Conservation (phyloP, 805 yeast genomes). For the Ogataea ganodermae region DNA sequence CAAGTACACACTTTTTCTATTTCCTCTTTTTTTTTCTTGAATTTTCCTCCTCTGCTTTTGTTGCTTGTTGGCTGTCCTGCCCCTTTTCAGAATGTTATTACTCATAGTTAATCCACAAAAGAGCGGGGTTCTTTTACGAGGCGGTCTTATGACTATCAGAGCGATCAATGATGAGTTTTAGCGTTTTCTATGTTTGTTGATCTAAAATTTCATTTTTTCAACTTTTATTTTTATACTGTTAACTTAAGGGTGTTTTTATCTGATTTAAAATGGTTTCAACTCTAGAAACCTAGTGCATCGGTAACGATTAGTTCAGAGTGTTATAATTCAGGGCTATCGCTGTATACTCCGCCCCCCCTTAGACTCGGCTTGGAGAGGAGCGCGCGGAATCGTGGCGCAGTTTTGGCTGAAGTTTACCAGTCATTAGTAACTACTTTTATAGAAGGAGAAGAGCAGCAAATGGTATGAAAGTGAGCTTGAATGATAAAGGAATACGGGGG, state of each 20-base stretch:
- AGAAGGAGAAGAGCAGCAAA: too few species aligned
- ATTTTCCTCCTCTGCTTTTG: slow-evolving; percentile 1
- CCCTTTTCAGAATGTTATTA: slow-evolving; percentile 5
- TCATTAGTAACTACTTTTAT: too few species aligned
- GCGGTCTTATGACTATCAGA: slow-evolving; percentile 4
- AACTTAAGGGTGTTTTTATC: slow-evolving; percentile 19
- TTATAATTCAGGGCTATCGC: too few species aligned
- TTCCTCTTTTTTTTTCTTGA: slow-evolving; percentile 1
- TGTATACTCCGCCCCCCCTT: background rate
- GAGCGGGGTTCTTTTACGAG: slow-evolving; percentile 1
- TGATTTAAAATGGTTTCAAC: slow-evolving; percentile 13
- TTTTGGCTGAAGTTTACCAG: too few species aligned
- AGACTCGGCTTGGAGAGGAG: background rate
- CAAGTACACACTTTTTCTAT: background rate
- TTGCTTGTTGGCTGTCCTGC: slow-evolving; percentile 5
- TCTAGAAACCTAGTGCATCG: background rate
- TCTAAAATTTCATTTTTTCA: slow-evolving; percentile 8
- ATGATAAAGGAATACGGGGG: too few species aligned
- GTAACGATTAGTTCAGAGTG: background rate
- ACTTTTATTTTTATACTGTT: slow-evolving; percentile 11
- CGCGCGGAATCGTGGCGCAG: background rate
- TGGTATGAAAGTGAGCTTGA: too few species aligned
- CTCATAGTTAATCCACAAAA: slow-evolving; percentile 5
- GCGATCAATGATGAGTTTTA: slow-evolving; percentile 7
- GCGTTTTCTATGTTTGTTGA: slow-evolving; percentile 6